A percentile compares a stretch with the other conserved stretches of the same genome.
Conservation (phyloP, 2,329 filamentous ascomycete species). For the Aurifilum marmelostoma region DNA sequence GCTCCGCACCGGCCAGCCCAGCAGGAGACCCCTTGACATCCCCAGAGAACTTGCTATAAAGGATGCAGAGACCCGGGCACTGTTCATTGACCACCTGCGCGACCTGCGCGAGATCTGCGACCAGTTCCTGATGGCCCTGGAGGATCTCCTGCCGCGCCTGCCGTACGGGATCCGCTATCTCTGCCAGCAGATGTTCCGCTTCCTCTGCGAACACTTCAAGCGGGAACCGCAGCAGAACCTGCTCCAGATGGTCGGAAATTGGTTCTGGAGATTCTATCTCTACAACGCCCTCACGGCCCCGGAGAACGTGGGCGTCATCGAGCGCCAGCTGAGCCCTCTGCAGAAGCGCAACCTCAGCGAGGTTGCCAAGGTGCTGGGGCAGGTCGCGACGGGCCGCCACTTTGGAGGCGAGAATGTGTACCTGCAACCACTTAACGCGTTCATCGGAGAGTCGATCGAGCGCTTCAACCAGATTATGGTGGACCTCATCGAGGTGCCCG, state of each 20-base stretch:
- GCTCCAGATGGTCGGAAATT: slow-evolving; percentile 83
- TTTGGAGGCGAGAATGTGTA: slow-evolving; percentile 97
- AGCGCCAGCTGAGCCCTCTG: slow-evolving; percentile 83
- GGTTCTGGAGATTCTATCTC: slow-evolving; percentile 94
- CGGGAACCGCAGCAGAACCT: slow-evolving; percentile 77
- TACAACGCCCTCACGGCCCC: slow-evolving; percentile 87
- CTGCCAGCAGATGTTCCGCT: slow-evolving; percentile 81
- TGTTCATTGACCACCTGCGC: slow-evolving; percentile 92
- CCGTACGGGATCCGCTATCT: slow-evolving; percentile 92
- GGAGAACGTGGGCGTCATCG: slow-evolving; percentile 90
- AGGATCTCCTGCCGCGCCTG: slow-evolving; percentile 84
- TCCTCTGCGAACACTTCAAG: slow-evolving; percentile 75
- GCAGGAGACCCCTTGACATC: slow-evolving; percentile 79
- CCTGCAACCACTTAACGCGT: slow-evolving; percentile 90
- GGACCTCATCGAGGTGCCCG: slow-evolving; percentile 78
- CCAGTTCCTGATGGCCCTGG: slow-evolving; percentile 80
- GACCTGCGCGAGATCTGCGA: slow-evolving; percentile 94
- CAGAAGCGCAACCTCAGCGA: slow-evolving; percentile 92
- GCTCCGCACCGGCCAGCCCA: slow-evolving; percentile 84
- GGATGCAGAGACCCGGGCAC: slow-evolving; percentile 86
- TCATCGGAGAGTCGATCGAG: slow-evolving; percentile 82
- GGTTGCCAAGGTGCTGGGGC: slow-evolving; percentile 87
- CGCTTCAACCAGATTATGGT: slow-evolving; percentile 76
- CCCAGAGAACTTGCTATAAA: slow-evolving; percentile 93
- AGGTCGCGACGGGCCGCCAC: slow-evolving; percentile 83